These are phyloP conservation scores for Blastobotrys terrestris DNA, from an alignment of 805 yeast genomes.

Conservation along the genomic window DNA sequence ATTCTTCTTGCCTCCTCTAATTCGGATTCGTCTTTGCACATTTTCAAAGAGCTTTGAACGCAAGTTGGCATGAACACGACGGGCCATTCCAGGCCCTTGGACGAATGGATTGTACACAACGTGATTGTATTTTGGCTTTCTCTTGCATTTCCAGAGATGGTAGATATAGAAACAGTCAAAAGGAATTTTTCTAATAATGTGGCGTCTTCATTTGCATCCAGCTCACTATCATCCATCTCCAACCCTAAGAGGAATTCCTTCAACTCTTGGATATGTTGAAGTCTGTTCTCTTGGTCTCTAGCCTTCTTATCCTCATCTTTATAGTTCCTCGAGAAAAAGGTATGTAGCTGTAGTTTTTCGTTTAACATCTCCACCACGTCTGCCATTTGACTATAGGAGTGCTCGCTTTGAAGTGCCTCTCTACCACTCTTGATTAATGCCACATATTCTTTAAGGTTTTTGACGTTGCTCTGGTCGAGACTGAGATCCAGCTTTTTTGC, in stretches of 20 bases:
- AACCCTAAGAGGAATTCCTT: neutral
- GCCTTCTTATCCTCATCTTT: neutral
- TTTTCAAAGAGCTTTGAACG: conserved; percentile 4
- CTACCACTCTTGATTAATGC: neutral
- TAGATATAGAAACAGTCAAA: conserved; percentile 17
- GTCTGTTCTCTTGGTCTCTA: neutral
- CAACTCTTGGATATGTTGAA: neutral
- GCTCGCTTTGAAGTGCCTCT: neutral
- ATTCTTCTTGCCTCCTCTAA: conserved; percentile 76
- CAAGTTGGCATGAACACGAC: conserved; percentile 73
- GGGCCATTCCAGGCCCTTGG: conserved; percentile 96
- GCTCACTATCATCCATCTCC: neutral
- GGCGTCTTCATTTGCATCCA: neutral
- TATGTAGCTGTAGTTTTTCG: neutral
- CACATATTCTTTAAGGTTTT: neutral
- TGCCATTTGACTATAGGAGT: neutral
- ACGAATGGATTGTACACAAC: conserved; percentile 81
- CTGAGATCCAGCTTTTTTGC: neutral
- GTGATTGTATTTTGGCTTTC: conserved; percentile 32
- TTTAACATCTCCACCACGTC: neutral
- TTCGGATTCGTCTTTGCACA: conserved; percentile 9
- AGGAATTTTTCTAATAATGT: conserved; percentile 15
- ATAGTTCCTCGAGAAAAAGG: neutral
- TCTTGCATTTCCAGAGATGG: conserved; percentile 1
- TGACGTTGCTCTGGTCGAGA: neutral